A percentile compares a stretch with the other conserved stretches of the same genome.
phyloP scores from a whole-genome alignment of 306 rosid genomes.

The Dicorynia guianensis region DNA sequence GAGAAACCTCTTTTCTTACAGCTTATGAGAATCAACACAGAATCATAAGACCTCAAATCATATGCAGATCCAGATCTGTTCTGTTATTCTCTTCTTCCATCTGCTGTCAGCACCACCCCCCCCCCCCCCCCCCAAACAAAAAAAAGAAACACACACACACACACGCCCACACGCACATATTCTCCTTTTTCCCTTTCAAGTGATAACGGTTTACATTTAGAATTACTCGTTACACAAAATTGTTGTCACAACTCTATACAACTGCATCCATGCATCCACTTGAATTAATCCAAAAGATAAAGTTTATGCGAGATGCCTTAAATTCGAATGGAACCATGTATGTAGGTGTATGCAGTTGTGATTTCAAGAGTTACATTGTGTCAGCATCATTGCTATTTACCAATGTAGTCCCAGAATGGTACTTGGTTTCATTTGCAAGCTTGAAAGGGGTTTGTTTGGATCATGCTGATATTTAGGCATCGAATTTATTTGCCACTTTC shows the following conservation, averaged over 20 bases:
- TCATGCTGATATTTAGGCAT: constrained; percentile 26
- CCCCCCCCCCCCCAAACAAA: background rate
- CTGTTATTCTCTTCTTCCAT: constrained; percentile 1
- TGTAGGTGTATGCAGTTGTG: no score
- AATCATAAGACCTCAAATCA: constrained; percentile 33
- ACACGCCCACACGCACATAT: no score
- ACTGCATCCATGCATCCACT: no score
- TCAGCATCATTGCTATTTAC: background rate
- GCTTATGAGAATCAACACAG: constrained; percentile 44
- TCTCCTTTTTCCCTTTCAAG: no score
- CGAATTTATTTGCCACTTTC: constrained; percentile 24
- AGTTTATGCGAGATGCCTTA: no score
- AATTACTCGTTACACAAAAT: no score
- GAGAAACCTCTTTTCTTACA: constrained; percentile 58
- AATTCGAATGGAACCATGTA: no score
- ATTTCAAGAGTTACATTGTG: no score
- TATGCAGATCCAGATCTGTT: background rate
- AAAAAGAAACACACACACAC: no score
- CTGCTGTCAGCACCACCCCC: no score
- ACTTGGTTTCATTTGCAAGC: constrained; percentile 18
- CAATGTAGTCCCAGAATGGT: constrained; percentile 15
- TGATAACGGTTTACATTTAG: constrained; percentile 7
- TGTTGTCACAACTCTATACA: no score
- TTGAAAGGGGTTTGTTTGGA: constrained; percentile 21
- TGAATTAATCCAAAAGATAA: no score